Percentiles rank a stretch among this genome's conserved stretches.
These are phyloP conservation scores for Auxenochlorella pyrenoidosa DNA, from an alignment of 139 green algal genomes.

Conservation along the genomic window DNA sequence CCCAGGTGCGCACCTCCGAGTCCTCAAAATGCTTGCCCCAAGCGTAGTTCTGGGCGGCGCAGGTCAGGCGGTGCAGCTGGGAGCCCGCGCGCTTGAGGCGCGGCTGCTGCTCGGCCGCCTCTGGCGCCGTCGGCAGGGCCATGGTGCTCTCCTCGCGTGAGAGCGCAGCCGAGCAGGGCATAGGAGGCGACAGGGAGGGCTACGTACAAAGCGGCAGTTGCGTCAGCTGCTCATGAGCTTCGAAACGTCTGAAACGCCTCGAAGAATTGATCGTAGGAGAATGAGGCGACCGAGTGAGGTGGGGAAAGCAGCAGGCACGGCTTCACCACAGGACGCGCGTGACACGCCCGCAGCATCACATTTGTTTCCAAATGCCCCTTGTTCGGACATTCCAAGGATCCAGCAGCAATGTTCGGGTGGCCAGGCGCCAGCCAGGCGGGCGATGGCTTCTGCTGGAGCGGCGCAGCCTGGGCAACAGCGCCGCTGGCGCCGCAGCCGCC, in stretches of 20 bases:
- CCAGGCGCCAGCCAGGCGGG: background rate
- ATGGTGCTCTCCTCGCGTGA: background rate
- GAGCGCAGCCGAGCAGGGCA: background rate
- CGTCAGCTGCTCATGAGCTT: background rate
- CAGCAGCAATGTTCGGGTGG: background rate
- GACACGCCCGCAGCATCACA: background rate
- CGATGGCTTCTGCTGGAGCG: conserved; percentile 14
- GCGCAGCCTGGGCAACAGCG: background rate
- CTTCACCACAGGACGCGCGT: background rate
- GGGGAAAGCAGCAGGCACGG: background rate
- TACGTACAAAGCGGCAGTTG: background rate
- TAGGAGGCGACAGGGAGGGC: background rate
- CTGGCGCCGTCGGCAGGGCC: background rate
- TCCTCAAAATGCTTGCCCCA: conserved; percentile 76
- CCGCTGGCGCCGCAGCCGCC: background rate
- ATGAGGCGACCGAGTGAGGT: background rate
- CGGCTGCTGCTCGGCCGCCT: background rate
- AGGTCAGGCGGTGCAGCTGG: conserved; percentile 55
- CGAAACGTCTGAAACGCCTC: background rate
- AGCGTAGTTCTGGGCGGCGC: conserved; percentile 89
- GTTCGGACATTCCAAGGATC: too few species aligned
- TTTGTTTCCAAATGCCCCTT: background rate
- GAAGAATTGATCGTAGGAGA: background rate
- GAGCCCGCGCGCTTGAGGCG: too few species aligned
- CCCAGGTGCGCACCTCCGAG: conserved; percentile 66